phyloP scores from a whole-genome alignment of 805 yeast genomes.

The Candida adriatica region DNA sequence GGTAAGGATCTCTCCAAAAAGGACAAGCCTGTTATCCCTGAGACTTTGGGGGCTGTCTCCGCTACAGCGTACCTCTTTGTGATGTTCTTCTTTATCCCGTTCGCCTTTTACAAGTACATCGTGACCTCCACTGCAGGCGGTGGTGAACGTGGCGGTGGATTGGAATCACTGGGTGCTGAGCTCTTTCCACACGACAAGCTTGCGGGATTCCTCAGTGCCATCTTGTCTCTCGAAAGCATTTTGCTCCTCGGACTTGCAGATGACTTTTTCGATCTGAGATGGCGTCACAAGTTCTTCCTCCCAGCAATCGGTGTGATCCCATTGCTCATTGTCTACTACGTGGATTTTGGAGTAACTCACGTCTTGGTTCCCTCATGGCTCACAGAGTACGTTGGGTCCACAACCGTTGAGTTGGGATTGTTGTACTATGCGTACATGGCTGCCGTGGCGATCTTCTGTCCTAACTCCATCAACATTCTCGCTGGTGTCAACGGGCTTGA shows the following conservation, averaged over 20 bases:
- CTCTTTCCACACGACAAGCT: constrained; percentile 75
- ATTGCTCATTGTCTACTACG: constrained; percentile 80
- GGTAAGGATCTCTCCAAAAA: constrained; percentile 80
- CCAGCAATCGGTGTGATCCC: constrained; percentile 96
- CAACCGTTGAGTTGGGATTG: constrained; percentile 63
- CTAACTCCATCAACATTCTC: constrained; percentile 89
- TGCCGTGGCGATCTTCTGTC: constrained; percentile 85
- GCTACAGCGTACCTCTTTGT: constrained; percentile 75
- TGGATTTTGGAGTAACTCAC: constrained; percentile 88
- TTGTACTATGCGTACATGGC: constrained; percentile 88
- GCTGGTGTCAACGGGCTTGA: constrained; percentile 97
- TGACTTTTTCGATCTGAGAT: constrained; percentile 89
- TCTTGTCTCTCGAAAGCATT: constrained; percentile 78
- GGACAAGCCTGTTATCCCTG: constrained; percentile 76
- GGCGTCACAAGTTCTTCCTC: constrained; percentile 95
- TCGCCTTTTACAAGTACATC: constrained; percentile 71
- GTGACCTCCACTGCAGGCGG: constrained; percentile 54
- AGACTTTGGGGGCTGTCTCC: constrained; percentile 86
- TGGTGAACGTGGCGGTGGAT: constrained; percentile 43
- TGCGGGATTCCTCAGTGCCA: constrained; percentile 79
- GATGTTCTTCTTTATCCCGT: constrained; percentile 83
- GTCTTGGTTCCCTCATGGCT: constrained; percentile 70
- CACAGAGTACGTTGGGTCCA: constrained; percentile 34
- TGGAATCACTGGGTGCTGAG: constrained; percentile 11
- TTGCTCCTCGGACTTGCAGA: constrained; percentile 84